phyloP scores from a whole-genome alignment of 192 early-diverging fungal genomes.

The Coemansia reversa region DNA sequence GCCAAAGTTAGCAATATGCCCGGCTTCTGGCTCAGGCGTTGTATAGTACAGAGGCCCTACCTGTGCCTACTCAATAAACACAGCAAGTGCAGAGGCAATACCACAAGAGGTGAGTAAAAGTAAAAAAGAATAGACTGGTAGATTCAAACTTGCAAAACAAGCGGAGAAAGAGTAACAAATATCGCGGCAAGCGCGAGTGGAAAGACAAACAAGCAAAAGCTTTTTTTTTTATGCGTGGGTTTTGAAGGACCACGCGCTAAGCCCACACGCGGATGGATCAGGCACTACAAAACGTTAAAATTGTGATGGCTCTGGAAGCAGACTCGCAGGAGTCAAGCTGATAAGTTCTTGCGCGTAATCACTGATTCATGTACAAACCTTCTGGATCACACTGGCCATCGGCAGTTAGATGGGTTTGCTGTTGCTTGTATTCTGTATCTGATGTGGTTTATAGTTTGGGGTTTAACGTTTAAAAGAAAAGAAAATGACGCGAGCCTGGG shows the following conservation, averaged over 20 bases:
- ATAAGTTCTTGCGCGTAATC: neutral
- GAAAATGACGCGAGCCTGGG: neutral
- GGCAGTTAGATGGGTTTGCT: neutral
- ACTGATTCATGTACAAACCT: neutral
- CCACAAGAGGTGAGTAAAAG: neutral
- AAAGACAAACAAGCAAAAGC: neutral
- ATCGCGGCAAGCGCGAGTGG: neutral
- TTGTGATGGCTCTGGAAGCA: neutral
- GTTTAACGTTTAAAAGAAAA: neutral
- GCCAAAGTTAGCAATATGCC: slow-evolving; percentile 3
- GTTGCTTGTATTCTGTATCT: neutral
- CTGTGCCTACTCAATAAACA: slow-evolving; percentile 5
- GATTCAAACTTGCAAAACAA: neutral
- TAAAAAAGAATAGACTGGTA: neutral
- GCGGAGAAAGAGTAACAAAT: neutral
- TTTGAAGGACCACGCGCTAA: neutral
- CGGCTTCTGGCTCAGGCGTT: slow-evolving; percentile 5
- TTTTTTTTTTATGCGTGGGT: neutral
- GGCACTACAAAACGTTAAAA: neutral
- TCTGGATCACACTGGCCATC: neutral
- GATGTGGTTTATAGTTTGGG: neutral
- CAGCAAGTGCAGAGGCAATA: neutral
- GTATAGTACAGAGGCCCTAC: slow-evolving; percentile 8
- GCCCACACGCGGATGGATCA: neutral
- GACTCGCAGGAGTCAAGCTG: neutral